Percentiles rank a stretch among this genome's conserved stretches.
Evolutionary conservation across 345 rosid genomes (phyloP).

Genomic region (Acer negundo): DNA sequence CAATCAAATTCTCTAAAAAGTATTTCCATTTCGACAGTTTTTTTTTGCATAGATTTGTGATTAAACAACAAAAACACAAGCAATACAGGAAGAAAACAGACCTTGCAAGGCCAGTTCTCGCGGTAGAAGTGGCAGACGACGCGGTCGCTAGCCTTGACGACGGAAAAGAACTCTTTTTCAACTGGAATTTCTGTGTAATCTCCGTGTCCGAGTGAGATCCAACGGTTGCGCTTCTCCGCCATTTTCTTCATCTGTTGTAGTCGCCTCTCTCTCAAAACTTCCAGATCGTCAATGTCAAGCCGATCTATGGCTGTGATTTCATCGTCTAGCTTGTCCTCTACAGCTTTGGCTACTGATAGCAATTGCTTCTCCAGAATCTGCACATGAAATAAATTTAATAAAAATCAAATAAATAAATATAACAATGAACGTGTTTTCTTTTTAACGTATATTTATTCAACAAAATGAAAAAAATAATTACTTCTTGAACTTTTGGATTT

Average conservation of each 20-base stretch:
- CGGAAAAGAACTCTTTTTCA: conserved; percentile 87
- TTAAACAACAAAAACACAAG: not conserved
- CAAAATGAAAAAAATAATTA: not conserved
- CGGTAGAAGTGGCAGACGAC: conserved; percentile 97
- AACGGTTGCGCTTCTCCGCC: conserved; percentile 91
- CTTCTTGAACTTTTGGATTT: conserved; percentile 48
- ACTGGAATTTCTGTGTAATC: conserved; percentile 81
- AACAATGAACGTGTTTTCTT: not conserved
- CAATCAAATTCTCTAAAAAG: not conserved
- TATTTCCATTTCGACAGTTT: not conserved
- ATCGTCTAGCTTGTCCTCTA: conserved; percentile 89
- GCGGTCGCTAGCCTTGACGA: conserved; percentile 90
- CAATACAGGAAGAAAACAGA: conserved; percentile 5
- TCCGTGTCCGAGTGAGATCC: conserved; percentile 96
- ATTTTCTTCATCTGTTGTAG: conserved; percentile 90
- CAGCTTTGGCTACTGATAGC: conserved; percentile 83
- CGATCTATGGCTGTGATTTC: conserved; percentile 83
- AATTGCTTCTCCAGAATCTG: conserved; percentile 90
- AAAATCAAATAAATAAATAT: not conserved
- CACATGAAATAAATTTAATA: not conserved
- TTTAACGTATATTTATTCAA: not conserved
- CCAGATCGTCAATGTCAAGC: conserved; percentile 86
- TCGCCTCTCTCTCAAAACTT: conserved; percentile 76
- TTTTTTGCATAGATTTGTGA: not conserved
- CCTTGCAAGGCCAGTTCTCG: conserved; percentile 99